phyloP scores from a whole-genome alignment of 352 stramenopile species.

The Pythium guiyangense region DNA sequence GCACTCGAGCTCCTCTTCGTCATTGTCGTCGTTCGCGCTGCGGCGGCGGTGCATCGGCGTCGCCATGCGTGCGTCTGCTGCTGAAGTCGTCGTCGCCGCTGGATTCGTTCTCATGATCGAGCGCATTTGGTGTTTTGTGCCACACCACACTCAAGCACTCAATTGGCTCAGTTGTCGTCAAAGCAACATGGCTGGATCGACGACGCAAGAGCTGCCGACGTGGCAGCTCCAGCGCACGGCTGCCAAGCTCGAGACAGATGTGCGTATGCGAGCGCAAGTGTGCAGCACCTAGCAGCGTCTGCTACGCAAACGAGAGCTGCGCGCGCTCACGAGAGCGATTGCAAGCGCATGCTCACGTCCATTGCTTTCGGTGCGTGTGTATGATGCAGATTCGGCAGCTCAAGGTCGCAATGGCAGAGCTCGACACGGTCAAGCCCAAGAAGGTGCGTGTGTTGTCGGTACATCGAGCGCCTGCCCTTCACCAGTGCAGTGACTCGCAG shows the following conservation, averaged over 20 bases:
- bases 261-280: slow-evolving; percentile 1
- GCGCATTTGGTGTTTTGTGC: neutral
- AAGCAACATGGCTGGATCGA: neutral
- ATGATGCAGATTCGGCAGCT: slow-evolving; percentile 63
- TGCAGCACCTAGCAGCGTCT: neutral
- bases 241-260: slow-evolving; percentile 16
- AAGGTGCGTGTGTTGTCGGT: slow-evolving; percentile 31
- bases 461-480: neutral
- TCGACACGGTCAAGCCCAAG: slow-evolving; percentile 64
- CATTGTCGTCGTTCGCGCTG: neutral
- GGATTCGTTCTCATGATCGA: neutral
- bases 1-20: slow-evolving; percentile 66
- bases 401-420: slow-evolving; percentile 65
- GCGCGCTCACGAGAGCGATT: no score
- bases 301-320: neutral
- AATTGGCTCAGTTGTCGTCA: neutral
- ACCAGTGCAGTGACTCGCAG: neutral
- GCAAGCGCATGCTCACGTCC: no score
- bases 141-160: neutral
- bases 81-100: neutral
- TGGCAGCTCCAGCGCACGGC: slow-evolving; percentile 46
- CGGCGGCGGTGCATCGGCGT: neutral
- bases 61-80: neutral
- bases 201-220: slow-evolving; percentile 1
- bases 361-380: neutral